A percentile compares a stretch with the other conserved stretches of the same genome.
Conservation (phyloP, 1,284 basidiomycete species). For the Inonotus obliquus region DNA sequence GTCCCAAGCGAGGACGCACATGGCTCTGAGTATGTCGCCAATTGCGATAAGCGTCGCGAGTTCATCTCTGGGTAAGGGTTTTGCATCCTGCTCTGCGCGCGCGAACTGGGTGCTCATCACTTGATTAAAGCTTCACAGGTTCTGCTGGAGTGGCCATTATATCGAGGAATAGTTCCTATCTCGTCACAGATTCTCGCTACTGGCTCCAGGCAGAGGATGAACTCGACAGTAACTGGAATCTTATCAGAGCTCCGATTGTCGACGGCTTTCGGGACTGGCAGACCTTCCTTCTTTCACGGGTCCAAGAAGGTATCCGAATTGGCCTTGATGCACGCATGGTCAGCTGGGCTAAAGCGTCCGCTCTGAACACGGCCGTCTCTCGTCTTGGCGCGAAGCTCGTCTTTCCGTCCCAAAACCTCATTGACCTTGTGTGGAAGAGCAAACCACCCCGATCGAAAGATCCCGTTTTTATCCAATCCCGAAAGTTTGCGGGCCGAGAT, state of each 20-base stretch:
- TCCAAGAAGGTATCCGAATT: conserved; percentile 51
- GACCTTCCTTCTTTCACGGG: conserved; percentile 31
- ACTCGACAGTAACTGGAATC: conserved; percentile 73
- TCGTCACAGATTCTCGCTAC: conserved; percentile 87
- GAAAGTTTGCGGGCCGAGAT: conserved; percentile 38
- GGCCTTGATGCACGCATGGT: conserved; percentile 90
- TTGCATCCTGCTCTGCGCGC: background rate
- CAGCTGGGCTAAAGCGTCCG: conserved; percentile 65
- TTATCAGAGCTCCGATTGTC: conserved; percentile 61
- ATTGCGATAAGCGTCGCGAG: conserved; percentile 76
- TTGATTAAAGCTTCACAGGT: conserved; percentile 66
- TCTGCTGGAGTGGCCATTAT: conserved; percentile 83
- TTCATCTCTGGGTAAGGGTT: conserved; percentile 70
- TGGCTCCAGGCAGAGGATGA: conserved; percentile 82
- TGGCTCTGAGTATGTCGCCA: conserved; percentile 82
- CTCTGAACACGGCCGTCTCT: conserved; percentile 52
- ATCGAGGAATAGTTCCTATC: conserved; percentile 58
- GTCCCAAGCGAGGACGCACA: conserved; percentile 87
- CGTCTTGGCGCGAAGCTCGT: conserved; percentile 55
- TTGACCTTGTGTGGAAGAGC: conserved; percentile 82
- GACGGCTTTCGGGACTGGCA: conserved; percentile 67
- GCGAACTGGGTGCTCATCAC: conserved; percentile 11
- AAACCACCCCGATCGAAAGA: conserved; percentile 66
- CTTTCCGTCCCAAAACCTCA: conserved; percentile 74
- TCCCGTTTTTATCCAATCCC: conserved; percentile 69